A percentile compares a stretch with the other conserved stretches of the same genome.
These are phyloP conservation scores for Ephemerocybe angulata DNA, from an alignment of 768 basidiomycete genomes.

Conservation along the genomic window DNA sequence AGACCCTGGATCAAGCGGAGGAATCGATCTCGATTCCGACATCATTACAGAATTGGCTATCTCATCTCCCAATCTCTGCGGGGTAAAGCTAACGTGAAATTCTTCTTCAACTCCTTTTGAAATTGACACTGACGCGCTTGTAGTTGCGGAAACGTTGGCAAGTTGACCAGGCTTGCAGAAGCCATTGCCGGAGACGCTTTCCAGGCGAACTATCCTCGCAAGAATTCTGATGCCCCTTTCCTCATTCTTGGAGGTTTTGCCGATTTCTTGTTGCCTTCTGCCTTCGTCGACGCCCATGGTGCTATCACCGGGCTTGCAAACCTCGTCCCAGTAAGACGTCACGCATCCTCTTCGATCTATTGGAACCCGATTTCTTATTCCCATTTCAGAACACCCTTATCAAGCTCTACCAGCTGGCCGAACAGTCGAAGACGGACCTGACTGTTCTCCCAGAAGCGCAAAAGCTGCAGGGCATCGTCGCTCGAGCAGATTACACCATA, in stretches of 20 bases:
- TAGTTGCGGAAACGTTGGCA: constrained; percentile 90
- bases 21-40: constrained; percentile 90
- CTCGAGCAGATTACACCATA: constrained; percentile 77
- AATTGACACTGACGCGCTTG: constrained; percentile 8
- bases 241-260: constrained; percentile 81
- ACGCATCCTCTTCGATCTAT: constrained; percentile 10
- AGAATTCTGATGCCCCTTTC: constrained; percentile 65
- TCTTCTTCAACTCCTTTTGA: constrained; percentile 5
- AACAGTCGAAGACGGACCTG: constrained; percentile 50
- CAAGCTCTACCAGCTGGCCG: constrained; percentile 61
- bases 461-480: constrained; percentile 74
- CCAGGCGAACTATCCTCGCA: constrained; percentile 58
- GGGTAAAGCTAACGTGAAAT: constrained; percentile 81
- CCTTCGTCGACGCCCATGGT: constrained; percentile 74
- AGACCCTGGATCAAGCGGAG: constrained; percentile 86
- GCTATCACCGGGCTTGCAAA: constrained; percentile 91
- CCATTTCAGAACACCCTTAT: constrained; percentile 49
- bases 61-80: constrained; percentile 73
- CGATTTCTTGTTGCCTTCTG: constrained; percentile 77
- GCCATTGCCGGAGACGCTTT: constrained; percentile 58
- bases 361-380: background rate
- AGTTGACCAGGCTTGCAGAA: constrained; percentile 80
- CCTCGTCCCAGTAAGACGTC: constrained; percentile 60
- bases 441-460: constrained; percentile 65
- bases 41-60: constrained; percentile 75